Conservation (phyloP, 108 stramenopile genomes). For the Tribonema minus region DNA sequence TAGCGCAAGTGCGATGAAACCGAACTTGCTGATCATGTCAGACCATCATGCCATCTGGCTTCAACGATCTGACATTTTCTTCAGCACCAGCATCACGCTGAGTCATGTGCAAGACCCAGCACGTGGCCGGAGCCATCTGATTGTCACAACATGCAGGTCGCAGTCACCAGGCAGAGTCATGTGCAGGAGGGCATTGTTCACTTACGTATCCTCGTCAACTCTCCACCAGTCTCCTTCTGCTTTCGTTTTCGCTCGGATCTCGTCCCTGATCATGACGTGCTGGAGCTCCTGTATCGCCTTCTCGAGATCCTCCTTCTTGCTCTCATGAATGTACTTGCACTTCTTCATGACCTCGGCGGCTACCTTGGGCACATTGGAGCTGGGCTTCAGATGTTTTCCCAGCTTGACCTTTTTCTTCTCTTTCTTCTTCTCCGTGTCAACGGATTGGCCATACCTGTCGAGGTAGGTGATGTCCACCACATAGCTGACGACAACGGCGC, state of each 20-base stretch:
- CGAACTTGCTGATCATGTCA: too few species aligned
- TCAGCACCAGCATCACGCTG: too few species aligned
- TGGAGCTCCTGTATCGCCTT: slow-evolving; percentile 40
- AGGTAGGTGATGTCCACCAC: slow-evolving; percentile 35
- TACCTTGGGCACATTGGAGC: slow-evolving; percentile 44
- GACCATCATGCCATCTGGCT: too few species aligned
- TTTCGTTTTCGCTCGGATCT: background rate
- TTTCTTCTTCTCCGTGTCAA: slow-evolving; percentile 26
- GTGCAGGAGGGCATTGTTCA: background rate
- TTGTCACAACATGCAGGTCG: too few species aligned
- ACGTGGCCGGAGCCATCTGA: too few species aligned
- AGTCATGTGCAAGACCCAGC: too few species aligned
- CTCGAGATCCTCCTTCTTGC: slow-evolving; percentile 45
- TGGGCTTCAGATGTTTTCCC: slow-evolving; percentile 32
- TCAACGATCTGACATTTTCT: too few species aligned
- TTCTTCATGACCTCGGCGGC: slow-evolving; percentile 57
- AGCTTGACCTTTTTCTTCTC: slow-evolving; percentile 42
- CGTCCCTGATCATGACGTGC: background rate
- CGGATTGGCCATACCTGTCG: slow-evolving; percentile 9
- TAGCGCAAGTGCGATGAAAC: too few species aligned
- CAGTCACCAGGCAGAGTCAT: too few species aligned
- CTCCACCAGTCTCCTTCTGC: background rate
- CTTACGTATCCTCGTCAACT: background rate
- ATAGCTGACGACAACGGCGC: slow-evolving; percentile 48
- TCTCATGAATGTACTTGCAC: slow-evolving; percentile 57